Percentiles rank a stretch among this genome's conserved stretches.
phyloP scores from a whole-genome alignment of 2,329 filamentous ascomycete species.

The Cercospora janseana region DNA sequence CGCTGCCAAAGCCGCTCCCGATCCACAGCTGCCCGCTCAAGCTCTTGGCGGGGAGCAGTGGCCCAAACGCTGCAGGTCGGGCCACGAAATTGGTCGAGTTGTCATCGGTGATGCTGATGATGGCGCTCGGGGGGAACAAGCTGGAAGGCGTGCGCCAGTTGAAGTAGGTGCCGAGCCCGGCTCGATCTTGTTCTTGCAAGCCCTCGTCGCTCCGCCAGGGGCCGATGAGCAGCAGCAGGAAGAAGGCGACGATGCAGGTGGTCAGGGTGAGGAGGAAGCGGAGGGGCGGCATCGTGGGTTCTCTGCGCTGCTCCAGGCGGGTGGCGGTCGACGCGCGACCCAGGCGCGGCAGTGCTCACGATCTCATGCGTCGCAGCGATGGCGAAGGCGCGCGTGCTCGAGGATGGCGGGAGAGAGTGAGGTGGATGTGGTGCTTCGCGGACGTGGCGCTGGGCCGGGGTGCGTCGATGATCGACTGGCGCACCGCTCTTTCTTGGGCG shows the following conservation, averaged over 20 bases:
- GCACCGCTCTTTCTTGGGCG: constrained; percentile 9
- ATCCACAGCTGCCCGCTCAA: constrained; percentile 91
- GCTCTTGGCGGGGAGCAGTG: constrained; percentile 69
- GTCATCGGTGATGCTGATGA: constrained; percentile 94
- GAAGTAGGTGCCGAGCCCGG: constrained; percentile 45
- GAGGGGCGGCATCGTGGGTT: constrained; percentile 41
- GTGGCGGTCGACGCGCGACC: constrained; percentile 17
- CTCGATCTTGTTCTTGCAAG: constrained; percentile 34
- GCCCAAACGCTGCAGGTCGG: constrained; percentile 88
- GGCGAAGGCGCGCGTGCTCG: not conserved
- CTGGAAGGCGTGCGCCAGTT: constrained; percentile 65
- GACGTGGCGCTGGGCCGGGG: constrained; percentile 5
- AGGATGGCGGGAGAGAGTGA: not conserved
- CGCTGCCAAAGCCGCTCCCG: constrained; percentile 85
- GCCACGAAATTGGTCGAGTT: constrained; percentile 97
- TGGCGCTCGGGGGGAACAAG: constrained; percentile 90
- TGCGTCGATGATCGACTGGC: constrained; percentile 9
- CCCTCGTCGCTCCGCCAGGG: constrained; percentile 27
- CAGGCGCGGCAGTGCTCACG: constrained; percentile 12
- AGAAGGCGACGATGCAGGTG: constrained; percentile 45
- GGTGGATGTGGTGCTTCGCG: constrained; percentile 5
- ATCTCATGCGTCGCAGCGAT: constrained; percentile 15
- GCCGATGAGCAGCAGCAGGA: constrained; percentile 45
- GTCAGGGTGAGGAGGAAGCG: constrained; percentile 45
- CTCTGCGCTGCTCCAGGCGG: not conserved